phyloP scores from a whole-genome alignment of 148 eudicot species.

The Fallopia convolvulus region DNA sequence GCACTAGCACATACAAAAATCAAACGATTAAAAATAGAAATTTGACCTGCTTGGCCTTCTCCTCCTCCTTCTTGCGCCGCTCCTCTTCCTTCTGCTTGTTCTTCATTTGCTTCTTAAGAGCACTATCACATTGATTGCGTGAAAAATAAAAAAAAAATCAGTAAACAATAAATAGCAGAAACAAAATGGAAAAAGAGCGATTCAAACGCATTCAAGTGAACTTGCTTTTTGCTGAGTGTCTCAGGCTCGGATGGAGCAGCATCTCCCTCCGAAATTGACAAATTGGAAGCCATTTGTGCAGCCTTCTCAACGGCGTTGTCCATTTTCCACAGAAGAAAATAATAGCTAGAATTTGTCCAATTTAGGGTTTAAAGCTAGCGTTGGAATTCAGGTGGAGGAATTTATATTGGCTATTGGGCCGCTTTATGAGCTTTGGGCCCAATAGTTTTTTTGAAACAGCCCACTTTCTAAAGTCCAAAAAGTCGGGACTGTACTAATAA shows the following conservation, averaged over 20 bases:
- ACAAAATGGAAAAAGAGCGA: background rate
- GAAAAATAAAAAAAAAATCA: background rate
- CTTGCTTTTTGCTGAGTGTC: slow-evolving; percentile 31
- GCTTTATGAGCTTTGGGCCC: background rate
- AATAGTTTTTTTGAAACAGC: background rate
- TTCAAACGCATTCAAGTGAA: background rate
- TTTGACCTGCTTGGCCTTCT: slow-evolving; percentile 47
- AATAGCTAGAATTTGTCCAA: background rate
- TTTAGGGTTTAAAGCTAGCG: background rate
- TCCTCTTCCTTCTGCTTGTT: slow-evolving; percentile 54
- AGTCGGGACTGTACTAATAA: background rate
- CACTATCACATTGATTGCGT: slow-evolving; percentile 21
- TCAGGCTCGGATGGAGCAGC: slow-evolving; percentile 21
- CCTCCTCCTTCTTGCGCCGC: slow-evolving; percentile 47
- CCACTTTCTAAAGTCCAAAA: background rate
- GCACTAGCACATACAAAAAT: background rate
- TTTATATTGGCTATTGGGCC: background rate
- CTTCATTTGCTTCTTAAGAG: slow-evolving; percentile 43
- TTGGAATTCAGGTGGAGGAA: background rate
- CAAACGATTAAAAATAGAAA: background rate
- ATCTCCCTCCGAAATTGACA: slow-evolving; percentile 11
- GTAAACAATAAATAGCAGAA: background rate
- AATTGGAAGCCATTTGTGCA: slow-evolving; percentile 13
- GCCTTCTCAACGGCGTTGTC: slow-evolving; percentile 21
- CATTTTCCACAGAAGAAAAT: slow-evolving; percentile 6